Evolutionary conservation across 441 rosid species (phyloP).

Genomic region (Erysimum cheiri): DNA sequence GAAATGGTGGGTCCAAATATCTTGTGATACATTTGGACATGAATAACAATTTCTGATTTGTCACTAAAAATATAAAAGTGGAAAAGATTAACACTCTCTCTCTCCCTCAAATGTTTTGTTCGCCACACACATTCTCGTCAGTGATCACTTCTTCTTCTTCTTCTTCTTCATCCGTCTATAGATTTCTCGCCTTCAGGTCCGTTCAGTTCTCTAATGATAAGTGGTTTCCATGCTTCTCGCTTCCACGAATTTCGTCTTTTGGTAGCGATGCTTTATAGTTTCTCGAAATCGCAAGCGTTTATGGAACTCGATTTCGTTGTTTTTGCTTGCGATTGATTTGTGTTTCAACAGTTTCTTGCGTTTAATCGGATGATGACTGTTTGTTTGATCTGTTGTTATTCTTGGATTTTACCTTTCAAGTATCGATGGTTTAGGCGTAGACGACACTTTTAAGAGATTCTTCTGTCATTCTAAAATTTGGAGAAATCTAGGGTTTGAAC

Average conservation of each 20-base stretch:
- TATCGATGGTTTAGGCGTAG: background rate
- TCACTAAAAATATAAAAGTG: constrained; percentile 1
- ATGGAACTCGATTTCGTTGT: background rate
- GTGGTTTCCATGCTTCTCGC: background rate
- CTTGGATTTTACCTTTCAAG: too few relatives aligned
- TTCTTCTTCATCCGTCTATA: background rate
- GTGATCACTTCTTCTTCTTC: constrained; percentile 5
- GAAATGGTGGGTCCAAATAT: constrained; percentile 21
- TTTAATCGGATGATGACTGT: background rate
- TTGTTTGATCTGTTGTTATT: background rate
- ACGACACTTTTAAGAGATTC: too few relatives aligned
- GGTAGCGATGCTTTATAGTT: background rate
- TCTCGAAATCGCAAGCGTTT: background rate
- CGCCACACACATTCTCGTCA: constrained; percentile 11
- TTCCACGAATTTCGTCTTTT: background rate
- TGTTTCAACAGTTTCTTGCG: background rate
- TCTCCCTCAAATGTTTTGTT: background rate
- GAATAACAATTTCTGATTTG: background rate
- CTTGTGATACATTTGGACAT: constrained; percentile 27
- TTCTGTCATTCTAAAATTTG: background rate
- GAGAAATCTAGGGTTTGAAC: background rate
- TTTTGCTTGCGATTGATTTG: background rate
- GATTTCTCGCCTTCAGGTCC: constrained; percentile 9
- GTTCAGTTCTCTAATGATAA: background rate
- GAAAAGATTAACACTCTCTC: background rate